Conservation (phyloP, 306 rosid species). For the Cercis canadensis region DNA sequence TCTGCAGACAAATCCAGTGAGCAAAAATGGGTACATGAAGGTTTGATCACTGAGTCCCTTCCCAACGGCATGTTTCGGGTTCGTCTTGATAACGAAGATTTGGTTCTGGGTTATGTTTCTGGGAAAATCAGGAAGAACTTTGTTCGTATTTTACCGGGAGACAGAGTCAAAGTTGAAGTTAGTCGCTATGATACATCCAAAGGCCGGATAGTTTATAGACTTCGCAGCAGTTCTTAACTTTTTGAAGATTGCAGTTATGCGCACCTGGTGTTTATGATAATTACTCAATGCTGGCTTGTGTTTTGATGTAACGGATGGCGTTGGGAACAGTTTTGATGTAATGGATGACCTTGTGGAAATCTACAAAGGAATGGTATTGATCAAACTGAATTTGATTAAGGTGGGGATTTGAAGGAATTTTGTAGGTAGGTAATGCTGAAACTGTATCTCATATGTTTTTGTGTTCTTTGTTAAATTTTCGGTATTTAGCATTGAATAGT, state of each 20-base stretch:
- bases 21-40: constrained; percentile 58
- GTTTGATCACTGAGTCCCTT: constrained; percentile 56
- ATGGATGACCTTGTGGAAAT: neutral
- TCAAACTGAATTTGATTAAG: constrained; percentile 5
- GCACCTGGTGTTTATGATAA: constrained; percentile 35
- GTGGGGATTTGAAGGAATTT: neutral
- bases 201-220: constrained; percentile 57
- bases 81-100: constrained; percentile 56
- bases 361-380: neutral
- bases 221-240: constrained; percentile 31
- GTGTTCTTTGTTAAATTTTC: neutral
- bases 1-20: constrained; percentile 48
- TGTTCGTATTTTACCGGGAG: constrained; percentile 57
- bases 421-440: constrained; percentile 7
- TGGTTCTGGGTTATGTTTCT: constrained; percentile 58
- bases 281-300: neutral
- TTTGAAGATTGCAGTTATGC: neutral
- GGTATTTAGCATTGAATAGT: neutral
- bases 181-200: constrained; percentile 56
- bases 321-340: neutral
- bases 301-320: neutral
- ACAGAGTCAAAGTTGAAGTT: constrained; percentile 56
- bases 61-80: constrained; percentile 64
- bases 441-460: neutral
- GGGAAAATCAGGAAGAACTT: constrained; percentile 56